A percentile compares a stretch with the other conserved stretches of the same genome.
Conservation (phyloP, 2,329 filamentous ascomycete species). For the Epichloe sibirici region DNA sequence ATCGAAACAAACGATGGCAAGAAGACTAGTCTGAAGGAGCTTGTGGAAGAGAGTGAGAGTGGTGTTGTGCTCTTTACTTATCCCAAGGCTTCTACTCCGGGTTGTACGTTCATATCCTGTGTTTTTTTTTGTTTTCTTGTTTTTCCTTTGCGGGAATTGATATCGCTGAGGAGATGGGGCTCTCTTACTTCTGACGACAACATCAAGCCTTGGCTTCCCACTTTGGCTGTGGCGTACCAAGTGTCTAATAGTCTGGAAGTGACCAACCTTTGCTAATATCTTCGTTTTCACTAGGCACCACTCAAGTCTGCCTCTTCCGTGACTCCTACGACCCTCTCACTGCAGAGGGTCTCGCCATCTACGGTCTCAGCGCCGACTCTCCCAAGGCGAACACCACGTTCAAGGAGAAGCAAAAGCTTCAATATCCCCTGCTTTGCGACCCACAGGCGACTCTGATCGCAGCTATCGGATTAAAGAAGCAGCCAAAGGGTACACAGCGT, state of each 20-base stretch:
- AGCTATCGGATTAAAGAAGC: constrained; percentile 84
- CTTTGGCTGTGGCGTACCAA: too few relatives aligned
- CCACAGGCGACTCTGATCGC: constrained; percentile 58
- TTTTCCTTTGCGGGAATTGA: background rate
- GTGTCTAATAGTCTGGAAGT: too few relatives aligned
- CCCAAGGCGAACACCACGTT: constrained; percentile 89
- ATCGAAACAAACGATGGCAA: constrained; percentile 76
- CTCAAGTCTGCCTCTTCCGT: constrained; percentile 85
- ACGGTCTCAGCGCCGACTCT: constrained; percentile 77
- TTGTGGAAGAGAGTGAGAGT: constrained; percentile 70
- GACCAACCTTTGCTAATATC: background rate
- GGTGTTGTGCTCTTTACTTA: constrained; percentile 94
- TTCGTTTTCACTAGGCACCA: constrained; percentile 57
- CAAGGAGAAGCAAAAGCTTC: constrained; percentile 80
- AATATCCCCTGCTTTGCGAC: constrained; percentile 83
- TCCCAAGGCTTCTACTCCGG: constrained; percentile 85
- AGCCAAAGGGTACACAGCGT: constrained; percentile 64
- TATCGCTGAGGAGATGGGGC: constrained; percentile 5
- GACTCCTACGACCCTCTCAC: constrained; percentile 70
- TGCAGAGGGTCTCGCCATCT: constrained; percentile 70
- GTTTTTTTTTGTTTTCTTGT: background rate
- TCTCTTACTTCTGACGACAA: too few relatives aligned
- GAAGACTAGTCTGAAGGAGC: constrained; percentile 65
- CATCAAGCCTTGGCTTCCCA: too few relatives aligned
- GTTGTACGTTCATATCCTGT: constrained; percentile 55